Percentiles rank a stretch among this genome's conserved stretches.
Conservation (phyloP, 768 basidiomycete species). For the Amanita molliuscula region DNA sequence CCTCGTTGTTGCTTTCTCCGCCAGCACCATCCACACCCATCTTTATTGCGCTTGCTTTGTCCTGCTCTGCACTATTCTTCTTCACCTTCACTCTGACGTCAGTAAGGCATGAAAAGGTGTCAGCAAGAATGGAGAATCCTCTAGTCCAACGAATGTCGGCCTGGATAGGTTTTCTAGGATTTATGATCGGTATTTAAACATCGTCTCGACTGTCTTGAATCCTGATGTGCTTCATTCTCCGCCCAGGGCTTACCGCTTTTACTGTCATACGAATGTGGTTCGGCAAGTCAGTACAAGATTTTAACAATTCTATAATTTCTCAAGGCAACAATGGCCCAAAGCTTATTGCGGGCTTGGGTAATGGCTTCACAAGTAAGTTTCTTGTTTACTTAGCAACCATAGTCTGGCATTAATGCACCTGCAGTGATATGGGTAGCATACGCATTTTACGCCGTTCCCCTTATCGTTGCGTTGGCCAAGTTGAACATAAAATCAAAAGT, state of each 20-base stretch:
- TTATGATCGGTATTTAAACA: conserved; percentile 44
- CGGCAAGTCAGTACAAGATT: conserved; percentile 68
- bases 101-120: conserved; percentile 52
- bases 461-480: conserved; percentile 60
- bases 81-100: conserved; percentile 55
- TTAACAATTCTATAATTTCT: conserved; percentile 50
- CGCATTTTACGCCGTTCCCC: conserved; percentile 61
- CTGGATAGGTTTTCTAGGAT: conserved; percentile 72
- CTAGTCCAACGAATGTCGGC: conserved; percentile 47
- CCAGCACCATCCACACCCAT: conserved; percentile 51
- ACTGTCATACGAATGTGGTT: conserved; percentile 74
- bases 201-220: background rate
- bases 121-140: conserved; percentile 43
- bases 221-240: conserved; percentile 1
- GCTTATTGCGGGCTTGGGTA: conserved; percentile 52
- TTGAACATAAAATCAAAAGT: conserved; percentile 42
- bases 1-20: conserved; percentile 43
- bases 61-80: conserved; percentile 52
- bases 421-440: conserved; percentile 76
- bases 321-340: conserved; percentile 45
- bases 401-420: background rate
- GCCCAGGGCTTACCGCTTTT: conserved; percentile 54
- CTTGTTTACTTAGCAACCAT: background rate
- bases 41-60: conserved; percentile 53
- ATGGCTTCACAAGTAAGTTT: conserved; percentile 65